These are phyloP conservation scores for Suillus hirtellus DNA, from an alignment of 768 basidiomycete species.

Conservation along the genomic window DNA sequence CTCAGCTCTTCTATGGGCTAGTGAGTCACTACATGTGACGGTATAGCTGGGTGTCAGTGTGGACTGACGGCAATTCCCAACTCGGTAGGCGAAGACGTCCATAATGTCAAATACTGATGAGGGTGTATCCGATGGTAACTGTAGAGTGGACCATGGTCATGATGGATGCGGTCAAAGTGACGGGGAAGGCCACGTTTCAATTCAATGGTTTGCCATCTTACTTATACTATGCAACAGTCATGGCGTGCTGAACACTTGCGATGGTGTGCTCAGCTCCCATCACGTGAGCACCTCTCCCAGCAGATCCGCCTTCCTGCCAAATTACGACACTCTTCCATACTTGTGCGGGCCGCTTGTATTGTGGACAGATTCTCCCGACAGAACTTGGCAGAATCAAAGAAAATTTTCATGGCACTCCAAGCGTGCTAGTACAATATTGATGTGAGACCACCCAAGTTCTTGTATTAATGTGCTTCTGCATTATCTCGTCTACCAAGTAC, in stretches of 20 bases:
- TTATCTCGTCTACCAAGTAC: too few species aligned
- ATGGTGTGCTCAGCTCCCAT: conserved; percentile 36
- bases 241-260: conserved; percentile 22
- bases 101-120: neutral
- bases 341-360: too few species aligned
- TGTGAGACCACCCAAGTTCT: too few species aligned
- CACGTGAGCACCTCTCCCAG: conserved; percentile 23
- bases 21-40: neutral
- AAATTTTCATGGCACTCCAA: too few species aligned
- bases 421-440: too few species aligned
- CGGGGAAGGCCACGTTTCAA: neutral
- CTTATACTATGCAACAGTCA: conserved; percentile 23
- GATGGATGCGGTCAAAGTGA: neutral
- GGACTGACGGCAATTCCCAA: neutral
- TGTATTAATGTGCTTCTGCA: too few species aligned
- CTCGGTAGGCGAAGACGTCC: neutral
- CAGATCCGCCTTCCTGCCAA: too few species aligned
- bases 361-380: too few species aligned
- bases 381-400: too few species aligned
- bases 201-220: neutral
- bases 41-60: neutral
- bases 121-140: neutral
- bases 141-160: neutral
- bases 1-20: neutral
- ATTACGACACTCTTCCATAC: too few species aligned